These are phyloP conservation scores for Ganoderma sinense DNA, from an alignment of 1,284 basidiomycete species.

Conservation along the genomic window DNA sequence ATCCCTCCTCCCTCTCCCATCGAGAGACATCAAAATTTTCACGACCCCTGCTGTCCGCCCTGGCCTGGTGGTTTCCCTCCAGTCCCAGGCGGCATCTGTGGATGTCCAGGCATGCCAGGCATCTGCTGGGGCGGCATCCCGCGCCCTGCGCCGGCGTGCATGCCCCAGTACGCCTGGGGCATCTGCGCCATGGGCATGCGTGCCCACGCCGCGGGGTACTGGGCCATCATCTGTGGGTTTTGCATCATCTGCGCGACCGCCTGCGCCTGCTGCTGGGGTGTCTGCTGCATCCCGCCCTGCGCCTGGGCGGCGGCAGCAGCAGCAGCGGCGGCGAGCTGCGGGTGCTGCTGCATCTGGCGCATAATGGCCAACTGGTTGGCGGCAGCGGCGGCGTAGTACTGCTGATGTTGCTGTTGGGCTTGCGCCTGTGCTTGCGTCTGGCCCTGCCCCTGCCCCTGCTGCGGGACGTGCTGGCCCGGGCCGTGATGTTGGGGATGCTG, in stretches of 20 bases:
- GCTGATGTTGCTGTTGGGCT: conserved; percentile 35
- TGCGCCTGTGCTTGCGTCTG: conserved; percentile 19
- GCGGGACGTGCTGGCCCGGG: conserved; percentile 7
- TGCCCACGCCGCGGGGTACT: conserved; percentile 36
- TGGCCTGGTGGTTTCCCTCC: conserved; percentile 42
- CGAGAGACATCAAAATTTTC: conserved; percentile 8
- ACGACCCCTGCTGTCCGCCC: conserved; percentile 47
- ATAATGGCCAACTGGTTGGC: conserved; percentile 12
- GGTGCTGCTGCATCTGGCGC: conserved; percentile 20
- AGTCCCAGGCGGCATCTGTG: conserved; percentile 41
- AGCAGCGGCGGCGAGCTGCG: conserved; percentile 22
- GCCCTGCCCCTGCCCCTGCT: conserved; percentile 2
- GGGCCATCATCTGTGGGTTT: conserved; percentile 41
- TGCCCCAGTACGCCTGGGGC: conserved; percentile 37
- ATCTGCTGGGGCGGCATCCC: conserved; percentile 37
- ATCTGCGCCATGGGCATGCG: conserved; percentile 35
- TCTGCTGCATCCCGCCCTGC: conserved; percentile 17
- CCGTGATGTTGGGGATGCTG: not conserved
- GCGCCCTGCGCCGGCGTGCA: conserved; percentile 35
- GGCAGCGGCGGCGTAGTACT: conserved; percentile 25
- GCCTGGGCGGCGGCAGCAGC: not conserved
- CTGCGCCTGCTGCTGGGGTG: conserved; percentile 28
- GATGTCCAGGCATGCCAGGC: conserved; percentile 38
- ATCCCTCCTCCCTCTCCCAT: not conserved
- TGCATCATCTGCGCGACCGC: conserved; percentile 35